Conservation (phyloP, 371 early-diverging fungal genomes). For the Scutellospora calospora region DNA sequence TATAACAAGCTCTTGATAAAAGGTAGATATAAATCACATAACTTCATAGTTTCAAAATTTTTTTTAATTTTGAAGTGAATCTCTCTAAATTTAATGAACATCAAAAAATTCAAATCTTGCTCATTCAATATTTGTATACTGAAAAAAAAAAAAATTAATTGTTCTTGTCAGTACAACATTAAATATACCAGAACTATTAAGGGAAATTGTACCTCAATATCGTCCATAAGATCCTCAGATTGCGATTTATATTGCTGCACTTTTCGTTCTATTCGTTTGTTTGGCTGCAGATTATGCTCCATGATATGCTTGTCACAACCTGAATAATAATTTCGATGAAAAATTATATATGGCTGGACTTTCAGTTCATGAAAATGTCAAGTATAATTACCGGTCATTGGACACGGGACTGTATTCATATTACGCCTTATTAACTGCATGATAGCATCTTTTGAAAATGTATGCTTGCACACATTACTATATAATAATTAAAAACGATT, state of each 20-base stretch:
- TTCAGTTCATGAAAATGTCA: background rate
- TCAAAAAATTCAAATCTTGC: too few relatives aligned
- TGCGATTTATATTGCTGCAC: background rate
- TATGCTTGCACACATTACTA: conserved; percentile 8
- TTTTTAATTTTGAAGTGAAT: too few relatives aligned
- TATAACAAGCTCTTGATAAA: too few relatives aligned
- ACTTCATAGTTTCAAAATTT: too few relatives aligned
- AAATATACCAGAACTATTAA: too few relatives aligned
- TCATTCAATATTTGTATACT: too few relatives aligned
- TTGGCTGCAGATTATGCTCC: conserved; percentile 12
- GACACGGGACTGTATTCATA: background rate
- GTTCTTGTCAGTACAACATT: too few relatives aligned
- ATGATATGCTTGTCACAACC: conserved; percentile 31
- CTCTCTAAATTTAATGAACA: too few relatives aligned
- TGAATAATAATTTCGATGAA: background rate
- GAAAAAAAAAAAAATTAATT: too few relatives aligned
- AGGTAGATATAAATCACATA: too few relatives aligned
- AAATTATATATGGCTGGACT: background rate
- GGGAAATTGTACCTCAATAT: conserved; percentile 1
- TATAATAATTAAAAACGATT: background rate
- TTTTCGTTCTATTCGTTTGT: conserved; percentile 19
- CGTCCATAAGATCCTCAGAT: background rate
- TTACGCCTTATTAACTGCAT: background rate
- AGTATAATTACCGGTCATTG: background rate
- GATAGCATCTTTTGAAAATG: conserved; percentile 29